A percentile compares a stretch with the other conserved stretches of the same genome.
These are phyloP conservation scores for Aquilaria agallochum DNA, from an alignment of 441 rosid species.

Conservation along the genomic window DNA sequence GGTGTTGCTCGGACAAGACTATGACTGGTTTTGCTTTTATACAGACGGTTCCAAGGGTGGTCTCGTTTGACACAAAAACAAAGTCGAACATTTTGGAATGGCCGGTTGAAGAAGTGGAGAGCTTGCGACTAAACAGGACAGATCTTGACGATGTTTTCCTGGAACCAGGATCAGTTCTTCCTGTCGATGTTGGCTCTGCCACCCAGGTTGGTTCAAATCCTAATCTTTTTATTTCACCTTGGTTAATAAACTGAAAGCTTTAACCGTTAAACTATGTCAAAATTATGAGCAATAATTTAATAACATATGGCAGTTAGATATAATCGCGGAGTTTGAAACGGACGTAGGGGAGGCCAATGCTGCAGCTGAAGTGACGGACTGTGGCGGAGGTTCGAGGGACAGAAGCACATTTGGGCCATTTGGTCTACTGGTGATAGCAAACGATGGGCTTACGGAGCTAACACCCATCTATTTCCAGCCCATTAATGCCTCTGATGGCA, in stretches of 20 bases:
- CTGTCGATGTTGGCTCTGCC: conserved; percentile 47
- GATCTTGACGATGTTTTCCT: conserved; percentile 35
- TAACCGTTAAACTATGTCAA: no score
- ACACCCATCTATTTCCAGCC: conserved; percentile 68
- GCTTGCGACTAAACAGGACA: conserved; percentile 47
- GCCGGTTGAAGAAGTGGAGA: conserved; percentile 74
- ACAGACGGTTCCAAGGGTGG: conserved; percentile 68
- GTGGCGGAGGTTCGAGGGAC: conserved; percentile 40
- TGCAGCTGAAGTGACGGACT: conserved; percentile 25
- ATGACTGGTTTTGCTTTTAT: conserved; percentile 2
- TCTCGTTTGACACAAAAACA: conserved; percentile 53
- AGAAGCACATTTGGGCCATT: conserved; percentile 68
- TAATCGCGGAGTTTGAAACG: conserved; percentile 57
- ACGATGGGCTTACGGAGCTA: conserved; percentile 49
- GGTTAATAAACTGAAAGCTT: no score
- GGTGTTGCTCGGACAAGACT: background rate
- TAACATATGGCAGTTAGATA: conserved; percentile 45
- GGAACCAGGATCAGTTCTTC: conserved; percentile 52
- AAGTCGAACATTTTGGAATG: conserved; percentile 53
- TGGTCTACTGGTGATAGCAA: conserved; percentile 67
- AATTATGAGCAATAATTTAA: no score
- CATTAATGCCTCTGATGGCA: conserved; percentile 33
- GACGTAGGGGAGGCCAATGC: conserved; percentile 31
- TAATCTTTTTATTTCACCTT: no score
- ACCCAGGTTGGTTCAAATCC: conserved; percentile 41